These are phyloP conservation scores for Kwoniella shivajii DNA, from an alignment of 1,284 basidiomycete genomes.

Conservation along the genomic window DNA sequence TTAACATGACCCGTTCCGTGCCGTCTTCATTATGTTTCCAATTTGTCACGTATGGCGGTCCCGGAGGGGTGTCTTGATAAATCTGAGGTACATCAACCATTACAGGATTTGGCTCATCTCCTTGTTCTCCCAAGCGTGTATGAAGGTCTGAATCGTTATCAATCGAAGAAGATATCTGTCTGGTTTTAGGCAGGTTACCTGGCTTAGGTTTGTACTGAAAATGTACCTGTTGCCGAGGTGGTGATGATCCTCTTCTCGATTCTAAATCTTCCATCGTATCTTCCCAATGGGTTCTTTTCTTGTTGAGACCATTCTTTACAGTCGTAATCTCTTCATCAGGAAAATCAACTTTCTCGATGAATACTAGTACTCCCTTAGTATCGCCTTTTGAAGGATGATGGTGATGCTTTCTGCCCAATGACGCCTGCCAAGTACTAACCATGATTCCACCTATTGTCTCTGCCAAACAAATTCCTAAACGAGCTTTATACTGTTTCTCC, in stretches of 20 bases:
- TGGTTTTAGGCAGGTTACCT: no score
- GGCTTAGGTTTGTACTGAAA: background rate
- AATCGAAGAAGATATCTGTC: no score
- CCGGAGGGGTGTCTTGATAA: background rate
- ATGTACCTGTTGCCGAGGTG: background rate
- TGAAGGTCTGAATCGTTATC: no score
- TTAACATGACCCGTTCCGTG: background rate
- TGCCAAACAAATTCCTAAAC: constrained; percentile 4
- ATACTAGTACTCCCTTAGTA: background rate
- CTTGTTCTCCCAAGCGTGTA: no score
- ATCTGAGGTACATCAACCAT: no score
- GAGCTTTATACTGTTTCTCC: constrained; percentile 5
- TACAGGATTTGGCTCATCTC: no score
- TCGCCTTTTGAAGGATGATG: no score
- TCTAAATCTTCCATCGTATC: background rate
- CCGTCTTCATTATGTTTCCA: background rate
- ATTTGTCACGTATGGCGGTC: no score
- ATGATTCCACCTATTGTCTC: constrained; percentile 4
- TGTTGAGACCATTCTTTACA: background rate
- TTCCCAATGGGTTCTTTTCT: background rate
- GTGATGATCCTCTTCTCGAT: background rate
- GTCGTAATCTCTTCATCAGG: background rate
- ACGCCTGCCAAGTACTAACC: background rate
- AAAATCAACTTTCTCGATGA: background rate
- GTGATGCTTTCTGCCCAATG: background rate